A percentile compares a stretch with the other conserved stretches of the same genome.
phyloP scores from a whole-genome alignment of 805 yeast genomes.

The Yarrowia keelungensis region DNA sequence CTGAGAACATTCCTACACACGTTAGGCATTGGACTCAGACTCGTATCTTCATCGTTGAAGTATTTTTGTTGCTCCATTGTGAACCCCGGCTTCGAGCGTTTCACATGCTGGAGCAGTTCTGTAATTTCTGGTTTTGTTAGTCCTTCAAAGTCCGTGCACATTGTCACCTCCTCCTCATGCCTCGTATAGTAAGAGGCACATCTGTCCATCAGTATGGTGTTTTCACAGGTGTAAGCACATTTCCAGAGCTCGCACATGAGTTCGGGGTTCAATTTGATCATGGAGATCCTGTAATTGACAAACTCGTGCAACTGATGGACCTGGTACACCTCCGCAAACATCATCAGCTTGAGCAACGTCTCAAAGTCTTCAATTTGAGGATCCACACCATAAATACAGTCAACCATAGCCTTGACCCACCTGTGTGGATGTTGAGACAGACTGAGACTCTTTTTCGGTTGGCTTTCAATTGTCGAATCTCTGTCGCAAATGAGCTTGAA shows the following conservation, averaged over 20 bases:
- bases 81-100: not conserved
- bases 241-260: constrained; percentile 22
- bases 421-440: constrained; percentile 6
- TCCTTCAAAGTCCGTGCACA: not conserved
- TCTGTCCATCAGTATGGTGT: not conserved
- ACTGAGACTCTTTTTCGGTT: constrained; percentile 5
- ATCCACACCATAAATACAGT: constrained; percentile 20
- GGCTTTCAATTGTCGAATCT: not conserved
- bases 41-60: not conserved
- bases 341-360: constrained; percentile 15
- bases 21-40: no score
- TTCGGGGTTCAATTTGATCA: not conserved
- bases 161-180: not conserved
- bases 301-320: constrained; percentile 13
- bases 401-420: constrained; percentile 26
- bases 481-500: constrained; percentile 19
- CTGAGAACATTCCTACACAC: no score
- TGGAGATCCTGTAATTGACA: constrained; percentile 4
- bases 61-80: not conserved
- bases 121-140: constrained; percentile 4
- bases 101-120: not conserved
- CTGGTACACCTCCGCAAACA: constrained; percentile 20
- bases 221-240: constrained; percentile 7
- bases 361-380: constrained; percentile 11
- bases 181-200: constrained; percentile 1